Percentiles rank a stretch among this genome's conserved stretches.
Evolutionary conservation across 106 monocot species (phyloP).

Genomic region (Allium cepa): DNA sequence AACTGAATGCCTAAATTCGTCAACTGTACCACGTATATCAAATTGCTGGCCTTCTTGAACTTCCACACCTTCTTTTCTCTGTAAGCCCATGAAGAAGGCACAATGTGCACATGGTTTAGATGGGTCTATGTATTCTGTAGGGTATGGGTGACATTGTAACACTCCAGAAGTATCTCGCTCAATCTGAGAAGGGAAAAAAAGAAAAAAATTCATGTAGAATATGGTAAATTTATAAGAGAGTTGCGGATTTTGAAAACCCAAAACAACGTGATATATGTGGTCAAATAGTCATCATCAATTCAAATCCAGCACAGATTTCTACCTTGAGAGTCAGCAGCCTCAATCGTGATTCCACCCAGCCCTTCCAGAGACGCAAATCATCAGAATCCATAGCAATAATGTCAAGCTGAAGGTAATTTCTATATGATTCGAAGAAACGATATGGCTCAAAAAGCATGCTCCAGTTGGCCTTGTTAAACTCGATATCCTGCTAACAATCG

Average conservation of each 20-base stretch:
- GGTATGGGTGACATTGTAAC: slow-evolving; percentile 79
- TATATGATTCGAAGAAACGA: slow-evolving; percentile 84
- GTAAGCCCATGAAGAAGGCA: slow-evolving; percentile 78
- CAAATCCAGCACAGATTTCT: not conserved
- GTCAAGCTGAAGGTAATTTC: slow-evolving; percentile 93
- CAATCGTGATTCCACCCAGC: slow-evolving; percentile 96
- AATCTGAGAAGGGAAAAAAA: slow-evolving; percentile 45
- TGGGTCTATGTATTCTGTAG: slow-evolving; percentile 47
- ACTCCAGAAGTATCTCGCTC: slow-evolving; percentile 86
- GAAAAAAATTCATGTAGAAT: not conserved
- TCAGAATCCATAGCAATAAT: slow-evolving; percentile 73
- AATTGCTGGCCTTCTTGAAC: slow-evolving; percentile 67
- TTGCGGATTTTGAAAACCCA: no score
- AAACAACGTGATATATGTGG: no score
- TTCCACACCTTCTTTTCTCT: slow-evolving; percentile 42
- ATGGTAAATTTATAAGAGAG: no score
- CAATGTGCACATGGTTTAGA: slow-evolving; percentile 40
- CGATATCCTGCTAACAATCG: slow-evolving; percentile 52
- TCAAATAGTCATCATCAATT: no score
- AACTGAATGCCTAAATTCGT: slow-evolving; percentile 70
- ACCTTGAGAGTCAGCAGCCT: slow-evolving; percentile 94
- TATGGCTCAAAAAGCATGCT: slow-evolving; percentile 72
- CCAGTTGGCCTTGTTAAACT: slow-evolving; percentile 68
- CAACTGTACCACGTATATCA: slow-evolving; percentile 83
- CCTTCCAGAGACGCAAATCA: slow-evolving; percentile 85